A percentile compares a stretch with the other conserved stretches of the same genome.
phyloP scores from a whole-genome alignment of 2,329 filamentous ascomycete genomes.

The Scortechinia acanthostroma region DNA sequence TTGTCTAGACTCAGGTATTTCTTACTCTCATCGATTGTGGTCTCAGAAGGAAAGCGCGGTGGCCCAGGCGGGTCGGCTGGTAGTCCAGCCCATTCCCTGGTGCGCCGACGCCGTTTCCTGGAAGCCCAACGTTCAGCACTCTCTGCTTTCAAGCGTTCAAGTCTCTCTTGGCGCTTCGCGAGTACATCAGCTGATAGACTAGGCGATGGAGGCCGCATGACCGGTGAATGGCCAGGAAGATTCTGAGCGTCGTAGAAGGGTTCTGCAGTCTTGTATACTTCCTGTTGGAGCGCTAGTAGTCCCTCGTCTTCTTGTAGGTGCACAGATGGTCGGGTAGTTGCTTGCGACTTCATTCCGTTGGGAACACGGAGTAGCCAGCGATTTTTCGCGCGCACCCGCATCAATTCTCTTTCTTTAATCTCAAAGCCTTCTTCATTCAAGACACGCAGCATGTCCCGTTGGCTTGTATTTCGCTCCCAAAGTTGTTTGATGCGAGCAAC shows the following conservation, averaged over 20 bases:
- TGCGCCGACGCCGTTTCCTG: conserved; percentile 62
- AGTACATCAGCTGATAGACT: conserved; percentile 34
- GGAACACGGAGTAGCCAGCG: conserved; percentile 58
- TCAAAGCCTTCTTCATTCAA: conserved; percentile 68
- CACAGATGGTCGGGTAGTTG: conserved; percentile 5
- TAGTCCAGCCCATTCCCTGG: conserved; percentile 60
- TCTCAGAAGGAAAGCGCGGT: conserved; percentile 74
- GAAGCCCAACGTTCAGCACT: conserved; percentile 54
- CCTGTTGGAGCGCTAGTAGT: conserved; percentile 24
- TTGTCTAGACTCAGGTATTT: conserved; percentile 59
- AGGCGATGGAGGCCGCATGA: conserved; percentile 9
- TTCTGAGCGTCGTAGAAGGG: conserved; percentile 17
- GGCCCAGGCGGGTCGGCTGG: conserved; percentile 62
- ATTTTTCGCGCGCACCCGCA: conserved; percentile 63
- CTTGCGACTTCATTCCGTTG: conserved; percentile 41
- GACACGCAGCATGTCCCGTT: conserved; percentile 67
- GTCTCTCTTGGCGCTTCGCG: conserved; percentile 42
- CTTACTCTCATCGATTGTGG: conserved; percentile 74
- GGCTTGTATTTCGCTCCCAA: conserved; percentile 68
- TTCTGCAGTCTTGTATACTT: conserved; percentile 21
- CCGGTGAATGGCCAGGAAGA: conserved; percentile 4
- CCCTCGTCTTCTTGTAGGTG: conserved; percentile 20
- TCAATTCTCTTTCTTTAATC: conserved; percentile 65
- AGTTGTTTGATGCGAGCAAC: conserved; percentile 67
- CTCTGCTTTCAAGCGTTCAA: conserved; percentile 45